Percentiles rank a stretch among this genome's conserved stretches.
Evolutionary conservation across 371 early-diverging fungal genomes (phyloP).

Genomic region (Zychaea mexicana): DNA sequence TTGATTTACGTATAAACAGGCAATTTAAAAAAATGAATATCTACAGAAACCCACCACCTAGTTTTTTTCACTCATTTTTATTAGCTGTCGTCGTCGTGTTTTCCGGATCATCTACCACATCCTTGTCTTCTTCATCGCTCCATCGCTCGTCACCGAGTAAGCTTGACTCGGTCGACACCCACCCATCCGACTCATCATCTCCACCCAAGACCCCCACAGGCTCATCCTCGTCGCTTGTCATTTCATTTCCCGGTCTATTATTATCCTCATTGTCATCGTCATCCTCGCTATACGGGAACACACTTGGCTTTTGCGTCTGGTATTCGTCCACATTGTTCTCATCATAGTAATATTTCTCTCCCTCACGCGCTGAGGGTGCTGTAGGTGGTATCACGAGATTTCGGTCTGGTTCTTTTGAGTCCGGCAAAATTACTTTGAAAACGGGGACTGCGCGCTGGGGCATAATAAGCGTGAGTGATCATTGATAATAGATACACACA

Average conservation of each 20-base stretch:
- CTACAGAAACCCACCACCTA: too few relatives aligned
- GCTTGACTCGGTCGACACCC: neutral
- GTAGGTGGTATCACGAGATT: neutral
- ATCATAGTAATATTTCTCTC: constrained; percentile 4
- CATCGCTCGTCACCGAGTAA: neutral
- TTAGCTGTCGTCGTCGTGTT: too few relatives aligned
- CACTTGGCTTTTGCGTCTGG: neutral
- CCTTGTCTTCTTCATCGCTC: neutral
- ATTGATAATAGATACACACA: neutral
- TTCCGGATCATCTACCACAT: neutral
- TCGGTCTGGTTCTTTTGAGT: neutral
- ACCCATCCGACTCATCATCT: neutral
- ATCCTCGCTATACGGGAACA: neutral
- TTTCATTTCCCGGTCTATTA: neutral
- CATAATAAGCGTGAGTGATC: too few relatives aligned
- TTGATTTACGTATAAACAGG: too few relatives aligned
- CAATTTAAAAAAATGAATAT: too few relatives aligned
- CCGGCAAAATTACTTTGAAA: neutral
- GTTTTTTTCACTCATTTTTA: too few relatives aligned
- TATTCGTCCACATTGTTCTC: constrained; percentile 2
- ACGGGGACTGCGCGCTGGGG: too few relatives aligned
- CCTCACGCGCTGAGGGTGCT: neutral
- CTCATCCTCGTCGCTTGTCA: neutral
- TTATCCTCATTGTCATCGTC: neutral
- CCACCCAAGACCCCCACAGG: neutral